Evolutionary conservation across 768 basidiomycete genomes (phyloP), one percentile per base, ranked within the genome.

Genomic region (Royoungia palumana): DNA sequence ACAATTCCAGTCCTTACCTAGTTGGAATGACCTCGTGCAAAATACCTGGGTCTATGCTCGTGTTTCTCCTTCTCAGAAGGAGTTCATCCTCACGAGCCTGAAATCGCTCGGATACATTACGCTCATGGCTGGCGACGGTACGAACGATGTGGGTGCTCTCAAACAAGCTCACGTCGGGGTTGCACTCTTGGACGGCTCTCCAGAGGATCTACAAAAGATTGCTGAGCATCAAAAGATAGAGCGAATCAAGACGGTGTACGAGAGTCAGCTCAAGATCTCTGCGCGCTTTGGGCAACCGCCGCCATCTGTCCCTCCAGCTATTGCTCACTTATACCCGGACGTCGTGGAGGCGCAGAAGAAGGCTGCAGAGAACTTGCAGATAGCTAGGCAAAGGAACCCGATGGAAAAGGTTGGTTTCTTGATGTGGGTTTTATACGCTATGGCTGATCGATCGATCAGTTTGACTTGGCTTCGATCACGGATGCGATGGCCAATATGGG

Each of bases 1-100:
- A 65, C 92, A 94, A 58, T 94, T 82, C 69, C 83, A 87, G 58
- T 64, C 72, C n/a, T 70, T 71, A 13, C 77, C 85, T 7, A 73
- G 76, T n/a, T 93, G 87, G 87, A 78, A 78, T 43, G 75, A 80
- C 51, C 85, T 99, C 39, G 88, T 96, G 2, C 90, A 94, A 59
- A 85, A 96, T 62, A 93, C 93, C 1, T 98, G 93, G 92, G 95
- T 99, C 42, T 99, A 99, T 57, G 96, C 96, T 21, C 92, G 95
- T 27, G 95, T 98, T 14, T 95, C 95, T 11, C 96, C 96, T 2
- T 71, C 80, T 0, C 96, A 98, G 66, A 99, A 99, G 72, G 96
- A 99, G 67, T 81, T 80, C 67, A 98, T 99, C 69, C 78, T 99
- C 40, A 91, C 93, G 0, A 87, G 87, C 7, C 75, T 98, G 45